Conservation (phyloP, 768 basidiomycete species). For the Cubamyces lactineus region DNA sequence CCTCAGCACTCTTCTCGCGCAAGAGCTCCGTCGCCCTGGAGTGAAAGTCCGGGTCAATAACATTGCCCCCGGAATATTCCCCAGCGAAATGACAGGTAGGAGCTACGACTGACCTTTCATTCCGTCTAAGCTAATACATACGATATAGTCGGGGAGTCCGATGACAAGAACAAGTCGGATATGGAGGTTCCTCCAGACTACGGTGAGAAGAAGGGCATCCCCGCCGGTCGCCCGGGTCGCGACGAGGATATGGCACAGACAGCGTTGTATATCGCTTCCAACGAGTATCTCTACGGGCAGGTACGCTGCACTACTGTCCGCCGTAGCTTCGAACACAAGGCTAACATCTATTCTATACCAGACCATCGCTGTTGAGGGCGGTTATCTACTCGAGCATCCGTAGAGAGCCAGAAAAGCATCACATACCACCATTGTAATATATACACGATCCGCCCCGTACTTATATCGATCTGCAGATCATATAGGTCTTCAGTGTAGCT, state of each 20-base stretch:
- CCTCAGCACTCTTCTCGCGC: slow-evolving; percentile 40
- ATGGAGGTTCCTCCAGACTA: slow-evolving; percentile 35
- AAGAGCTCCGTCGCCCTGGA: slow-evolving; percentile 37
- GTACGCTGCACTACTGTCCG: slow-evolving; percentile 25
- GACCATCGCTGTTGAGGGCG: slow-evolving; percentile 33
- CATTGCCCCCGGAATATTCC: slow-evolving; percentile 42
- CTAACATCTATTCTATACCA: not conserved
- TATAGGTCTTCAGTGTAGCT: no score
- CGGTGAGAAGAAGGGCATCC: slow-evolving; percentile 39
- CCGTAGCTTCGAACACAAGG: not conserved
- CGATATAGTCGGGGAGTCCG: slow-evolving; percentile 30
- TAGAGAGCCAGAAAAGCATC: slow-evolving; percentile 15
- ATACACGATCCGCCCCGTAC: not conserved
- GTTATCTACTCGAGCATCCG: slow-evolving; percentile 35
- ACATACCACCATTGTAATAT: not conserved
- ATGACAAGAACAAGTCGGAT: slow-evolving; percentile 38
- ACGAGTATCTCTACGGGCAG: slow-evolving; percentile 42
- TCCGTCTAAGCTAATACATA: not conserved
- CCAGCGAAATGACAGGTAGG: slow-evolving; percentile 40
- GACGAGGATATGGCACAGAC: slow-evolving; percentile 42
- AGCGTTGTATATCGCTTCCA: slow-evolving; percentile 37
- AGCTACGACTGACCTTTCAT: not conserved
- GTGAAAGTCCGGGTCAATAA: slow-evolving; percentile 42
- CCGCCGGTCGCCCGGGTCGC: slow-evolving; percentile 39
- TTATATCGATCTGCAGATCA: no score